Evolutionary conservation across 805 yeast genomes (phyloP).

Genomic region (Tetrapisispora phaffii): DNA sequence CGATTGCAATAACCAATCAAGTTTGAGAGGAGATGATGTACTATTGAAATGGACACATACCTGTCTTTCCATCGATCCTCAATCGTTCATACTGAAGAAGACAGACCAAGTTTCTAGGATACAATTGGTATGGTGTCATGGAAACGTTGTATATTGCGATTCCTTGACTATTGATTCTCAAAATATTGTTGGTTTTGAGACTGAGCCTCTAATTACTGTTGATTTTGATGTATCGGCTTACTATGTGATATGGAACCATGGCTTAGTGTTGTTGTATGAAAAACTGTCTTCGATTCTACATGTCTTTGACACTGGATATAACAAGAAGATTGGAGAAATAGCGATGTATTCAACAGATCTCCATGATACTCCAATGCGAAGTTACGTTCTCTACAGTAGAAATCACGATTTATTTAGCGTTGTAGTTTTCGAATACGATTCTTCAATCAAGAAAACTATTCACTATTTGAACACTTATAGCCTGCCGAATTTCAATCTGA

Average conservation of each 20-base stretch:
- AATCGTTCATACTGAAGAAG: not conserved
- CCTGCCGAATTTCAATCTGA: not conserved
- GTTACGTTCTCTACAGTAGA: too few relatives aligned
- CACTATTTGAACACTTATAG: not conserved
- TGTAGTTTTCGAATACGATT: not conserved
- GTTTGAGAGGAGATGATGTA: not conserved
- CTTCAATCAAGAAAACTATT: not conserved
- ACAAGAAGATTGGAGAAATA: not conserved
- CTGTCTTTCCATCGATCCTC: not conserved
- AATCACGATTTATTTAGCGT: not conserved
- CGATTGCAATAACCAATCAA: not conserved
- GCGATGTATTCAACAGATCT: not conserved
- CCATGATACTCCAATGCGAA: not conserved
- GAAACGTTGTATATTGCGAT: not conserved
- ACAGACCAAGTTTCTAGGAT: not conserved
- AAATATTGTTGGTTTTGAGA: not conserved
- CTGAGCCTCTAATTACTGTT: not conserved
- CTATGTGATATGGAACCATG: not conserved
- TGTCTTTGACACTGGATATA: not conserved
- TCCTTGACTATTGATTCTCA: not conserved
- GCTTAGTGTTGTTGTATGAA: not conserved
- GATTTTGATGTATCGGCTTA: not conserved
- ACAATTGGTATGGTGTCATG: constrained; percentile 1
- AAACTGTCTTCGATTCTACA: not conserved
- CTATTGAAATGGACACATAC: not conserved